A percentile compares a stretch with the other conserved stretches of the same genome.
Evolutionary conservation across 305 asterid genomes (phyloP).

Genomic region (Andrographis paniculata): DNA sequence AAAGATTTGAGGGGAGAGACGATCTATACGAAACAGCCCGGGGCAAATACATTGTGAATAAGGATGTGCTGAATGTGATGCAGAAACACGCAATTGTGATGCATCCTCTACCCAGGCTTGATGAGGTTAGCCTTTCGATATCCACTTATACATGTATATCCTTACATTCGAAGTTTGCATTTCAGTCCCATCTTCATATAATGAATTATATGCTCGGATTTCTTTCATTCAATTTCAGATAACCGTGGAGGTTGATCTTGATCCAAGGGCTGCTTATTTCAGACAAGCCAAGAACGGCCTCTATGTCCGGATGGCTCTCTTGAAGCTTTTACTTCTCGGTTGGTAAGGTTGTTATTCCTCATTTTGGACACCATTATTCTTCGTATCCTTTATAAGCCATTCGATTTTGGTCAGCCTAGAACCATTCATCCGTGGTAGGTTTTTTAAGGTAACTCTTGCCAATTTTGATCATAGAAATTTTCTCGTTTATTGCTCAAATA

Average conservation of each 20-base stretch:
- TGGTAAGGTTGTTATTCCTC: conserved; percentile 27
- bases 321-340: conserved; percentile 82
- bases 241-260: conserved; percentile 71
- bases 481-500: too few species aligned
- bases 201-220: not conserved
- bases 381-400: too few species aligned
- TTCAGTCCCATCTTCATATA: not conserved
- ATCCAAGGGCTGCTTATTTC: conserved; percentile 86
- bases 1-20: conserved; percentile 67
- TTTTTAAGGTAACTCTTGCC: too few species aligned
- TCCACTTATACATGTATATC: too few species aligned
- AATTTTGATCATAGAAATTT: too few species aligned
- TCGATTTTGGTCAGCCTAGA: too few species aligned
- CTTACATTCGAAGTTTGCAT: too few species aligned
- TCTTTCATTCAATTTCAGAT: conserved; percentile 30
- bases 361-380: too few species aligned
- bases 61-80: conserved; percentile 49
- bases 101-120: conserved; percentile 95
- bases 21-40: conserved; percentile 83
- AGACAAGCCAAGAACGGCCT: conserved; percentile 95
- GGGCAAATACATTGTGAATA: conserved; percentile 72
- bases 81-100: conserved; percentile 81
- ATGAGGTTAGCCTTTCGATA: conserved; percentile 44
- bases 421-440: too few species aligned
- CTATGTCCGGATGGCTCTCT: conserved; percentile 72